These are phyloP conservation scores for Pseudogymnoascus sp. DNA, from an alignment of 2,329 filamentous ascomycete species.

Conservation along the genomic window DNA sequence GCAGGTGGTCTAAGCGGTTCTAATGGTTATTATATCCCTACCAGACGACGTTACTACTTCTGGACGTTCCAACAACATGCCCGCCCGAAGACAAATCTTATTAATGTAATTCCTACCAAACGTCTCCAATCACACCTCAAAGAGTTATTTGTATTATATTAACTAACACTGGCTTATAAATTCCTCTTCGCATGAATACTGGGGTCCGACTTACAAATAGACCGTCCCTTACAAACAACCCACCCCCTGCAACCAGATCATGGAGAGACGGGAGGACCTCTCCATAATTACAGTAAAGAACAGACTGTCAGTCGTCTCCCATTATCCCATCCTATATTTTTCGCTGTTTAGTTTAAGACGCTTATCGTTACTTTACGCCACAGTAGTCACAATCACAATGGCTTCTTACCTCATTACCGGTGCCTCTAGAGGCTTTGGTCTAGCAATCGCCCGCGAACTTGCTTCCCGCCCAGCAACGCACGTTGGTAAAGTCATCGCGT, in stretches of 20 bases:
- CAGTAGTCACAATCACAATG: conserved; percentile 19
- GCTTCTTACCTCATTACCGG: conserved; percentile 33
- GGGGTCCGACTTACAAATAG: background rate
- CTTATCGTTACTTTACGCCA: conserved; percentile 1
- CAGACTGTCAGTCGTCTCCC: background rate
- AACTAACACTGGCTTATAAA: background rate
- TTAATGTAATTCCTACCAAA: background rate
- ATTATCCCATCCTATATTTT: background rate
- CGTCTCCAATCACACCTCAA: background rate
- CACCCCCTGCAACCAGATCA: background rate
- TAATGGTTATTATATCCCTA: background rate
- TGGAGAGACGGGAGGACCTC: background rate
- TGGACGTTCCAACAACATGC: background rate
- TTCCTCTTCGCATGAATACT: background rate
- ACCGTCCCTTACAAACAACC: background rate
- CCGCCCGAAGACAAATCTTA: background rate
- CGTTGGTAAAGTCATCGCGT: conserved; percentile 36
- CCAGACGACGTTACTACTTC: background rate
- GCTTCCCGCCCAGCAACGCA: conserved; percentile 26
- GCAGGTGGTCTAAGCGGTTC: background rate
- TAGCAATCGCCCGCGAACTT: conserved; percentile 27
- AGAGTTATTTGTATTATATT: background rate
- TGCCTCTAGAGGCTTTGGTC: conserved; percentile 30
- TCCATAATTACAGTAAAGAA: background rate
- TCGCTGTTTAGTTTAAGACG: background rate